A percentile compares a stretch with the other conserved stretches of the same genome.
Evolutionary conservation across 306 rosid species (phyloP).

Genomic region (Parietaria judaica): DNA sequence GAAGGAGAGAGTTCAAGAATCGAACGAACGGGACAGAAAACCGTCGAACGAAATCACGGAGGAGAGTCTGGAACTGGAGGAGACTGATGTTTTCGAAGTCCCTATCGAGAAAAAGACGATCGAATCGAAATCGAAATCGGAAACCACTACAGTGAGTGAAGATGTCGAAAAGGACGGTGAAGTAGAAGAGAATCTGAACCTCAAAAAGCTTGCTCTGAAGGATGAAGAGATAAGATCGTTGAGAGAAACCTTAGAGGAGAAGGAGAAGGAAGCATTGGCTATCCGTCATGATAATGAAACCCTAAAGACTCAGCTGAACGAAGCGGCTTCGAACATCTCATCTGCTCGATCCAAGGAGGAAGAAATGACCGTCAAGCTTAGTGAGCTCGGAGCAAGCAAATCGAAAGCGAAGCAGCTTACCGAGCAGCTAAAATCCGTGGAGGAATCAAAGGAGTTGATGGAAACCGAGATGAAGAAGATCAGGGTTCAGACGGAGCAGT

Average conservation of each 20-base stretch:
- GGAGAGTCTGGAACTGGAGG: constrained; percentile 36
- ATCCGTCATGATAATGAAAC: constrained; percentile 32
- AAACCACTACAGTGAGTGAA: constrained; percentile 23
- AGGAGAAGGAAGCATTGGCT: constrained; percentile 36
- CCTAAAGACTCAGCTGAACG: constrained; percentile 43
- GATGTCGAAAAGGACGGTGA: constrained; percentile 34
- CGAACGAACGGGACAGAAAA: constrained; percentile 21
- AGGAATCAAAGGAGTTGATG: constrained; percentile 45
- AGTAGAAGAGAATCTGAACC: constrained; percentile 28
- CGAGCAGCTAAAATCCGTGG: constrained; percentile 44
- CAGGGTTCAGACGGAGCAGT: constrained; percentile 78
- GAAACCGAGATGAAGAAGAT: constrained; percentile 77
- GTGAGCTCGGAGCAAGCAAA: constrained; percentile 38
- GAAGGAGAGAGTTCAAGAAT: constrained; percentile 23
- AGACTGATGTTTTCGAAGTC: constrained; percentile 81
- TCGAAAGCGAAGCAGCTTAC: constrained; percentile 27
- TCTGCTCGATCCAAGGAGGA: constrained; percentile 44
- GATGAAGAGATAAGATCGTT: constrained; percentile 38
- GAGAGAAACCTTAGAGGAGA: constrained; percentile 46
- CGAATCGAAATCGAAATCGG: constrained; percentile 20
- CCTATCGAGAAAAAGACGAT: constrained; percentile 41
- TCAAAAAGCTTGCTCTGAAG: constrained; percentile 34
- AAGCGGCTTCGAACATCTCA: constrained; percentile 34
- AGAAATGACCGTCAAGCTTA: constrained; percentile 29
- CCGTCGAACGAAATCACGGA: constrained; percentile 22